Percentiles rank a stretch among this genome's conserved stretches.
Evolutionary conservation across 2,329 filamentous ascomycete species (phyloP).

Genomic region (Pseudogymnoascus sp.): DNA sequence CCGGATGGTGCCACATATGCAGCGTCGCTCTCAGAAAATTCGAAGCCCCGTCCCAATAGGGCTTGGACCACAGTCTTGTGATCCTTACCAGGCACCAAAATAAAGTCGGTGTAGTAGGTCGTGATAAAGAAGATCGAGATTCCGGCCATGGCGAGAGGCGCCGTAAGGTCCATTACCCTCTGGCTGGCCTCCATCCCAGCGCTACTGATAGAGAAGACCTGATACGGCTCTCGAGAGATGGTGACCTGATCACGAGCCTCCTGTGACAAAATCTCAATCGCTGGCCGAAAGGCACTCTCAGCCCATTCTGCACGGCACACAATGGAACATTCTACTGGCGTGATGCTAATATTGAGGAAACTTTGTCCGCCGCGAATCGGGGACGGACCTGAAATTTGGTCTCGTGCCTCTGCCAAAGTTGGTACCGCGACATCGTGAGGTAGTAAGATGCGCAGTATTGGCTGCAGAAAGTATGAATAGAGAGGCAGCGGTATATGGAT

Average conservation of each 20-base stretch:
- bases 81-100: constrained; percentile 74
- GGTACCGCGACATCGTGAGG: constrained; percentile 40
- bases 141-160: constrained; percentile 80
- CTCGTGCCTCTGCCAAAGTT: not conserved
- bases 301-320: constrained; percentile 76
- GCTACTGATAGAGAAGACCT: constrained; percentile 82
- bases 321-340: constrained; percentile 84
- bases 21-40: constrained; percentile 67
- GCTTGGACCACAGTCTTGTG: constrained; percentile 68
- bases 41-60: constrained; percentile 72
- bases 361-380: constrained; percentile 53
- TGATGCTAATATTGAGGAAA: constrained; percentile 91
- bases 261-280: constrained; percentile 56
- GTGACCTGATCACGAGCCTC: constrained; percentile 50
- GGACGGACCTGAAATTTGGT: constrained; percentile 28
- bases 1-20: constrained; percentile 52
- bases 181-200: constrained; percentile 87
- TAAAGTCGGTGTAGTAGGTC: constrained; percentile 96
- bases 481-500: constrained; percentile 83
- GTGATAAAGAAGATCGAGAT: constrained; percentile 99
- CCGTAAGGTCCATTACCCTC: constrained; percentile 84
- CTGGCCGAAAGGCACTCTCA: constrained; percentile 65
- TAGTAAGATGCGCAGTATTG: constrained; percentile 78
- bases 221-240: constrained; percentile 76
- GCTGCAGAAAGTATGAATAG: constrained; percentile 72